phyloP scores from a whole-genome alignment of 306 rosid species.

The Prunus armeniaca region DNA sequence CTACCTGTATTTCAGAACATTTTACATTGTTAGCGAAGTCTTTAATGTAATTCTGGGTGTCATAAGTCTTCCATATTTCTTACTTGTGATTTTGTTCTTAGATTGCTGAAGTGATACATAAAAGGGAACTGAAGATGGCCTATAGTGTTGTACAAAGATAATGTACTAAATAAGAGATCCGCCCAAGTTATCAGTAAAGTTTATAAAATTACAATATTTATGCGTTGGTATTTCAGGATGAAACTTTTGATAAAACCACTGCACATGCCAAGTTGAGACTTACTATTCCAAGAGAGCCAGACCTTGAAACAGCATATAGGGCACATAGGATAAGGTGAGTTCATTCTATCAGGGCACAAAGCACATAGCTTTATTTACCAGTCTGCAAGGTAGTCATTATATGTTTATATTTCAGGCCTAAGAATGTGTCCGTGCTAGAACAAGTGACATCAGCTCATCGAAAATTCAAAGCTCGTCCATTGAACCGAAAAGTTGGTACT shows the following conservation, averaged over 20 bases:
- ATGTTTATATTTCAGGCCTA: slow-evolving; percentile 50
- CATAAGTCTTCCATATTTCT: not conserved
- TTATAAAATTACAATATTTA: not conserved
- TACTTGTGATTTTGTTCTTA: not conserved
- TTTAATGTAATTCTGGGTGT: not conserved
- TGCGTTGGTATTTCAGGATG: slow-evolving; percentile 50
- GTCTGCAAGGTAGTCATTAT: slow-evolving; percentile 11
- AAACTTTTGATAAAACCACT: slow-evolving; percentile 44
- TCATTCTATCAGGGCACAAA: slow-evolving; percentile 46
- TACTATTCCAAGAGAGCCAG: slow-evolving; percentile 90
- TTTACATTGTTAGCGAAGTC: not conserved
- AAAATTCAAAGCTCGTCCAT: slow-evolving; percentile 84
- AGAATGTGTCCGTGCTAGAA: slow-evolving; percentile 51
- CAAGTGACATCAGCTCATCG: slow-evolving; percentile 33
- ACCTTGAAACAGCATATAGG: slow-evolving; percentile 75
- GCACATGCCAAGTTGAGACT: slow-evolving; percentile 55
- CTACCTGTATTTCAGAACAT: not conserved
- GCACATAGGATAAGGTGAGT: slow-evolving; percentile 82
- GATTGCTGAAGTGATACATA: not conserved
- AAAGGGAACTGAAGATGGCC: slow-evolving; percentile 1
- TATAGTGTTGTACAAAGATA: not conserved
- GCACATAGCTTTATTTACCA: slow-evolving; percentile 24
- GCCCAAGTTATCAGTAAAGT: not conserved
- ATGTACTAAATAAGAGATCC: not conserved
- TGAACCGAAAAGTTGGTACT: slow-evolving; percentile 85